Evolutionary conservation across 139 green algal genomes (phyloP).

Genomic region (Coelastrella sp.): DNA sequence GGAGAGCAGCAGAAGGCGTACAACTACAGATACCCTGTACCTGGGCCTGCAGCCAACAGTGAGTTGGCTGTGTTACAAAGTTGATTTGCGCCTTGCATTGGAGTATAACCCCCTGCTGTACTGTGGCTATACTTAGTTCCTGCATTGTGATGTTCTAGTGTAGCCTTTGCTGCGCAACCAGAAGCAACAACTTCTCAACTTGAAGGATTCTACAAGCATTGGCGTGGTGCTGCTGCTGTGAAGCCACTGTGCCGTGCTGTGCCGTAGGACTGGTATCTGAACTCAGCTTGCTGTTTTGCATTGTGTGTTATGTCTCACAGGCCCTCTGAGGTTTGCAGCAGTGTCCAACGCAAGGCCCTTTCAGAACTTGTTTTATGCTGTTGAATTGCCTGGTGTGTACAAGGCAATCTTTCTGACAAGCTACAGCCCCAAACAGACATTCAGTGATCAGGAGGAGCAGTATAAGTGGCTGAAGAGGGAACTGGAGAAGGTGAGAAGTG

Average conservation of each 20-base stretch:
- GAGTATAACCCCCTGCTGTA: too few relatives aligned
- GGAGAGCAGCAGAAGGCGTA: conserved; percentile 49
- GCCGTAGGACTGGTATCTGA: background rate
- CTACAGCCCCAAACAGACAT: conserved; percentile 35
- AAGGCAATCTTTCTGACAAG: conserved; percentile 24
- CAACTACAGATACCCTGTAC: conserved; percentile 39
- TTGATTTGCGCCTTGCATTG: background rate
- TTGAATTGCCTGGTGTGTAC: conserved; percentile 39
- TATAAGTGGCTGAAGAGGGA: conserved; percentile 79
- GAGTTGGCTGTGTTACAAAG: background rate
- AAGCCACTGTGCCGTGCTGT: background rate
- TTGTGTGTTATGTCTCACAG: too few relatives aligned
- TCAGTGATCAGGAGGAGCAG: conserved; percentile 57
- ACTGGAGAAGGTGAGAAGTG: conserved; percentile 61
- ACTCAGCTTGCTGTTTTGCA: background rate
- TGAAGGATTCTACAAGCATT: too few relatives aligned
- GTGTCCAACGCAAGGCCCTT: conserved; percentile 10
- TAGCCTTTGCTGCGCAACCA: too few relatives aligned
- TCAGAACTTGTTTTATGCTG: conserved; percentile 48
- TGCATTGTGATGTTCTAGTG: too few relatives aligned
- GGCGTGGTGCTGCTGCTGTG: too few relatives aligned
- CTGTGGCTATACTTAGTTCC: too few relatives aligned
- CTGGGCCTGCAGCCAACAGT: background rate
- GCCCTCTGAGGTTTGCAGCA: background rate
- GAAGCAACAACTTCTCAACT: too few relatives aligned